These are phyloP conservation scores for Boletellus sp. DNA, from an alignment of 1,284 basidiomycete genomes.

Conservation along the genomic window DNA sequence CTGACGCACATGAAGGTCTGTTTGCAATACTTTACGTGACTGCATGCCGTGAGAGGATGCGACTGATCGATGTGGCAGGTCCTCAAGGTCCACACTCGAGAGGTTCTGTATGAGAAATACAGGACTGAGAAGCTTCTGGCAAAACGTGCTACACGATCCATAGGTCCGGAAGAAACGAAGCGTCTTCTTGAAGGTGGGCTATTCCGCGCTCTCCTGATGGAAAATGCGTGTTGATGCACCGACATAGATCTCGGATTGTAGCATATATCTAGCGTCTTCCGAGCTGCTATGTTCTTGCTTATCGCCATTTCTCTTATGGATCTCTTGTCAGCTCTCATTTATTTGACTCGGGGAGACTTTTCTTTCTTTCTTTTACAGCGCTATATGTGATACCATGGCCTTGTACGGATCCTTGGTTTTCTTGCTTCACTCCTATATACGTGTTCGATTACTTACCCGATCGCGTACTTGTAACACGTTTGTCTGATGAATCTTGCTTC, in stretches of 20 bases:
- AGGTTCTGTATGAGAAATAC: constrained; percentile 81
- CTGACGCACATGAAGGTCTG: constrained; percentile 77
- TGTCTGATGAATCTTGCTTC: constrained; percentile 21
- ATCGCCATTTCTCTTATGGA: constrained; percentile 14
- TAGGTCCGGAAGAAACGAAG: constrained; percentile 67
- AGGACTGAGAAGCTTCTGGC: constrained; percentile 82
- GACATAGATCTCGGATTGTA: constrained; percentile 40
- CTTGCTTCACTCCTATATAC: constrained; percentile 16
- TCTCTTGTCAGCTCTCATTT: constrained; percentile 5
- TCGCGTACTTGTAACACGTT: constrained; percentile 25
- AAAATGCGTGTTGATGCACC: constrained; percentile 20
- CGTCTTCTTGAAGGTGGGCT: constrained; percentile 64
- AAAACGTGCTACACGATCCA: constrained; percentile 71
- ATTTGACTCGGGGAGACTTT: constrained; percentile 7
- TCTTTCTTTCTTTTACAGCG: constrained; percentile 4
- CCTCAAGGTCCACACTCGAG: constrained; percentile 73
- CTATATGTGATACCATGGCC: constrained; percentile 16
- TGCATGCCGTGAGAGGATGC: constrained; percentile 8
- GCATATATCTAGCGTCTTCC: constrained; percentile 24
- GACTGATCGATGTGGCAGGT: constrained; percentile 47
- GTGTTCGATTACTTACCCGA: constrained; percentile 23
- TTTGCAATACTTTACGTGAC: constrained; percentile 17
- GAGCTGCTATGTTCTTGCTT: constrained; percentile 24
- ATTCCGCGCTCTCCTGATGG: constrained; percentile 17
- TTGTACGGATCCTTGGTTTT: constrained; percentile 20